Evolutionary conservation across 306 rosid species (phyloP), one percentile per base, ranked within the genome.

Genomic region (Cicer arietinum): DNA sequence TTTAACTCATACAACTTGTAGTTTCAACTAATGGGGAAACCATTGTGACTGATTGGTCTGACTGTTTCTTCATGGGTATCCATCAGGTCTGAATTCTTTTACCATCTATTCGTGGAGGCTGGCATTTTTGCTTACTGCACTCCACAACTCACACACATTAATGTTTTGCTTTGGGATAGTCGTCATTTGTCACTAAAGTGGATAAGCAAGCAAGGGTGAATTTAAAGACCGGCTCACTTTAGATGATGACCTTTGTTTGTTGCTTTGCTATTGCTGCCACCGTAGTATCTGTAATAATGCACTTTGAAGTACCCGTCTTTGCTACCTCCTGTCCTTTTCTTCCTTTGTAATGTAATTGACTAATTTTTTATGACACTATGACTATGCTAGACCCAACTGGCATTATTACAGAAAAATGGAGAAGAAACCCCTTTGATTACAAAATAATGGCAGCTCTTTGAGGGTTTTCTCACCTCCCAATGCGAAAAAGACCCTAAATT

Each of bases 331-430:
- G 37, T 30, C 37, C 37, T 30, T 30, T 46, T 59, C 61, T 69
- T 18, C 72, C 39, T 43, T 77, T n/a, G 35, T 22, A 39, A 46
- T 77, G 50, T 77, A 12, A 37, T 58, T 60, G 40, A 13, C 53
- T 35, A 37, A 20, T 20, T 22, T 22, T 20, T 44, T 52, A n/a
- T 7, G 7, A 48, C 8, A 48, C 53, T 47, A 25, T 25, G 53
- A 13, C 17, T 48, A 48, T 48, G n/a, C 13, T 48, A 47, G 20
- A 6, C 58, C 59, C 59, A 53, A 17, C 11, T 17, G 59, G 35
- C 18, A 53, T 8, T 18, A 17, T 53, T 53, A 53, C 11, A 7
- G 11, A 53, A 53, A 53, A 16, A 53, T 8, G 14, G 56, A 8
- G 20, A 51, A 51, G 5, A 51, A 14, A n/a, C 56, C 9, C 10